Base-by-base conservation (phyloP, 2,329 filamentous ascomycete species). In the Phyllosticta paracitricarpa region DNA sequence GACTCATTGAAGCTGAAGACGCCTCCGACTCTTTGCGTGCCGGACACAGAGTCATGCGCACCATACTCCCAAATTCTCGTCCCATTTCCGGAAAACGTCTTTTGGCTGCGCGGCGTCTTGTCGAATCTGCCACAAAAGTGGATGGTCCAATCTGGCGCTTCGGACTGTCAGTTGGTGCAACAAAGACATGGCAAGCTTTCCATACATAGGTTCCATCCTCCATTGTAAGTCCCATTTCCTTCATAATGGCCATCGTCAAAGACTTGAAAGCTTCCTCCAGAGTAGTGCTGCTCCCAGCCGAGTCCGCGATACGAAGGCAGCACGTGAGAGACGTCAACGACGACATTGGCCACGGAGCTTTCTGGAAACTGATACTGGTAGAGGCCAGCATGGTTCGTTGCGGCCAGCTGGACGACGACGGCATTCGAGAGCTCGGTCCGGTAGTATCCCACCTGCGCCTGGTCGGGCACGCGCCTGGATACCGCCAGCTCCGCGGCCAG, bases 321-420 rank as follows among this genome's bases (percentile, higher is more conserved):
- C n/a, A 74, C 70, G 63, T 88, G 85, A 1, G 84, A 87, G 7
- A 87, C 82, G 68, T 88, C 85, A 5, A 86, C 81, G 25, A 88
- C 76, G 17, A 88, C 67, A 52, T 82, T 77, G 2, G 72, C 66
- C 1, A 68, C 64, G 1, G 66, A 72, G 30, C 67, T 65, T 4
- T 69, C 62, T 0, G 84, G 81, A 61, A 87, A 88, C 0, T 72
- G 78, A 65, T 88, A 87, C 58, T 80, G 77, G 66, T 82, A 84
- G 28, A 87, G 65, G 2, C 83, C 84, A 0, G 83, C 81, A 64
- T 81, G 83, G 1, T 76, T 70, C 0, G 82, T 79, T 1, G 83
- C 84, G 3, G 78, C 78, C 62, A 89, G 69, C 68, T 88, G 82
- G 2, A 86, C 79, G 1, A 73, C 72, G 1, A 86, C 78, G 7